phyloP scores from a whole-genome alignment of 306 rosid species.

The Quercus rubra region DNA sequence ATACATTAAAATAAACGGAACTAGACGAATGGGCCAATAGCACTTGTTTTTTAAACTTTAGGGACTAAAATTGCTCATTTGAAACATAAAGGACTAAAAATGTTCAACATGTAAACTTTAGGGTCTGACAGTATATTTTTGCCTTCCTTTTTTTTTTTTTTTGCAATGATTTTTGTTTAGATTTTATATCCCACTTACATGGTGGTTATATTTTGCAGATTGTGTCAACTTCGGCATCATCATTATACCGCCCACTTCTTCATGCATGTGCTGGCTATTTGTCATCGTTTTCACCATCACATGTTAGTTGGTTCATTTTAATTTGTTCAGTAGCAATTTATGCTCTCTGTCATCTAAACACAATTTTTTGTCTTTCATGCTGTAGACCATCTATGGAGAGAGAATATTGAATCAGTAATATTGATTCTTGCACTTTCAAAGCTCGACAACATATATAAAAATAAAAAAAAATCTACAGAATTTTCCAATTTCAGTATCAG shows the following conservation, averaged over 20 bases:
- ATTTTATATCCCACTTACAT: constrained; percentile 21
- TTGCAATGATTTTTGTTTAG: constrained; percentile 10
- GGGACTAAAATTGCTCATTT: no score
- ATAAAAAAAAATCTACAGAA: not conserved
- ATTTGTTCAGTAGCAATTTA: not conserved
- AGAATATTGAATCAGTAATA: not conserved
- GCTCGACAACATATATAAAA: not conserved
- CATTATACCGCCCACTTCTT: constrained; percentile 65
- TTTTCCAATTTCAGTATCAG: not conserved
- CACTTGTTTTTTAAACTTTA: no score
- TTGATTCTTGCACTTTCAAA: not conserved
- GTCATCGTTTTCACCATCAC: constrained; percentile 84
- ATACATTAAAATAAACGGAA: no score
- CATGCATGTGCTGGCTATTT: constrained; percentile 88
- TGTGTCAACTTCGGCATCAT: constrained; percentile 61
- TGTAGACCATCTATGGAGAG: not conserved
- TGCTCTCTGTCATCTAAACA: not conserved
- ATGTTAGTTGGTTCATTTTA: constrained; percentile 42
- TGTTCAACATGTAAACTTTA: no score
- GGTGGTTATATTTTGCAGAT: constrained; percentile 56
- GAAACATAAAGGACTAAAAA: no score
- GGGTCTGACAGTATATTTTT: not conserved
- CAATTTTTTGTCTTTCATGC: not conserved
- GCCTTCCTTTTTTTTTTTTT: not conserved
- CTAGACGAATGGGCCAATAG: no score